These are phyloP conservation scores for Euphorbia tirucalli DNA, from an alignment of 345 rosid genomes.

Conservation along the genomic window DNA sequence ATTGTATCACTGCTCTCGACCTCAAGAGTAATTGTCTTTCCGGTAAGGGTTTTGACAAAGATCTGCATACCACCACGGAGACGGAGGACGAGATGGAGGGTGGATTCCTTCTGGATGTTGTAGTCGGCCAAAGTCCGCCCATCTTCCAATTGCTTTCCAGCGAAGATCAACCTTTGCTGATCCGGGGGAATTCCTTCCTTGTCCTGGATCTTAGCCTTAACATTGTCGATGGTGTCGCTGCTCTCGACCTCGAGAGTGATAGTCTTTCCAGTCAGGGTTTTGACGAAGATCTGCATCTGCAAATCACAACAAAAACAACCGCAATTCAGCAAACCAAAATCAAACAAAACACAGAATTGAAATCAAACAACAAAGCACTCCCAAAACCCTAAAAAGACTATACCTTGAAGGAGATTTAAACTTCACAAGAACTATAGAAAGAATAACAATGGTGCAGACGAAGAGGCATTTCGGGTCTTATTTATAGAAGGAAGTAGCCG, in stretches of 20 bases:
- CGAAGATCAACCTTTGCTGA: conserved; percentile 27
- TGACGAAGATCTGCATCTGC: conserved; percentile 29
- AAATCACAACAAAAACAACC: background rate
- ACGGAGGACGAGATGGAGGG: conserved; percentile 27
- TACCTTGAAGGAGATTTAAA: background rate
- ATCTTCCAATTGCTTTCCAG: conserved; percentile 26
- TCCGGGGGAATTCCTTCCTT: conserved; percentile 29
- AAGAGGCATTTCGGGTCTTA: background rate
- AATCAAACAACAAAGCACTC: background rate
- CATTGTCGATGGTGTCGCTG: conserved; percentile 30
- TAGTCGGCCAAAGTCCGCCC: conserved; percentile 27
- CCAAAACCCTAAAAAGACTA: background rate
- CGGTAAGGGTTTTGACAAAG: conserved; percentile 28
- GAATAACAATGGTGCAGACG: background rate
- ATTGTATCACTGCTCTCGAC: conserved; percentile 31
- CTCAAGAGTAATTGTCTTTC: conserved; percentile 24
- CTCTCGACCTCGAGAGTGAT: conserved; percentile 30
- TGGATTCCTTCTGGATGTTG: conserved; percentile 27
- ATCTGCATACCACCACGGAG: conserved; percentile 32
- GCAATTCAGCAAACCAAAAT: background rate
- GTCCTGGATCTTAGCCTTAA: conserved; percentile 29
- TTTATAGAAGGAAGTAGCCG: conserved; percentile 18
- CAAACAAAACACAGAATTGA: background rate
- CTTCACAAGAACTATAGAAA: background rate
- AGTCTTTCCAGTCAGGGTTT: conserved; percentile 27